phyloP scores from a whole-genome alignment of 2,329 filamentous ascomycete species.

The Fusarium nematophilum region DNA sequence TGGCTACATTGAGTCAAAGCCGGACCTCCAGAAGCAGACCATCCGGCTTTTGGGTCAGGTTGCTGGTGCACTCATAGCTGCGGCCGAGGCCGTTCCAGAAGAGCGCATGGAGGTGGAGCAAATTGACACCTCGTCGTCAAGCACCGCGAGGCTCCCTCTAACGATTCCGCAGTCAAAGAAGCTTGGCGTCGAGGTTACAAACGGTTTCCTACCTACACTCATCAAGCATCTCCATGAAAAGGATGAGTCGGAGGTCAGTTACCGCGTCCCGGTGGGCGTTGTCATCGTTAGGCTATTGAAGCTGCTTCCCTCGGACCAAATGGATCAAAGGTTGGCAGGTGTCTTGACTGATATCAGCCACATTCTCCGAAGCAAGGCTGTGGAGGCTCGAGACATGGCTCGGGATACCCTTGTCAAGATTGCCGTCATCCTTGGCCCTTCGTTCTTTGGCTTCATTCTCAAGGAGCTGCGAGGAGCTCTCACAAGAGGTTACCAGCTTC shows the following conservation, averaged over 20 bases:
- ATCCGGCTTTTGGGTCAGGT: slow-evolving; percentile 84
- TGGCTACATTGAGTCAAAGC: slow-evolving; percentile 81
- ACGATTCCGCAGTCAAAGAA: slow-evolving; percentile 76
- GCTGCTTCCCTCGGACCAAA: slow-evolving; percentile 77
- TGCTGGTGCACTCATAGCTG: slow-evolving; percentile 77
- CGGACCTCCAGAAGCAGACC: slow-evolving; percentile 86
- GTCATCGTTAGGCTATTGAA: slow-evolving; percentile 89
- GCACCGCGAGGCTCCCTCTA: slow-evolving; percentile 62
- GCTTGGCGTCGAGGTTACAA: slow-evolving; percentile 76
- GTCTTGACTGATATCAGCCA: slow-evolving; percentile 93
- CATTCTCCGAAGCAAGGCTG: slow-evolving; percentile 88
- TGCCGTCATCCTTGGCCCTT: slow-evolving; percentile 80
- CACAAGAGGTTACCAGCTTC: slow-evolving; percentile 88
- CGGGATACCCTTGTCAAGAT: slow-evolving; percentile 90
- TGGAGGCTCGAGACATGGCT: slow-evolving; percentile 91
- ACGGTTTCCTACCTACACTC: slow-evolving; percentile 81
- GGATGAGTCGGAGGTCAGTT: slow-evolving; percentile 92
- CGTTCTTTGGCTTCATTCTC: slow-evolving; percentile 91
- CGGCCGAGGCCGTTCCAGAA: slow-evolving; percentile 56
- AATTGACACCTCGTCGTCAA: slow-evolving; percentile 37
- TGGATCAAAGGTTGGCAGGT: slow-evolving; percentile 80
- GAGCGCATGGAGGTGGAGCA: slow-evolving; percentile 59
- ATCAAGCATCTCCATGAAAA: slow-evolving; percentile 92
- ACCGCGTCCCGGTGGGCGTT: slow-evolving; percentile 89
- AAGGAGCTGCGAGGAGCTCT: slow-evolving; percentile 89